phyloP scores from a whole-genome alignment of 345 rosid genomes.

The Lagerstroemia speciosa region DNA sequence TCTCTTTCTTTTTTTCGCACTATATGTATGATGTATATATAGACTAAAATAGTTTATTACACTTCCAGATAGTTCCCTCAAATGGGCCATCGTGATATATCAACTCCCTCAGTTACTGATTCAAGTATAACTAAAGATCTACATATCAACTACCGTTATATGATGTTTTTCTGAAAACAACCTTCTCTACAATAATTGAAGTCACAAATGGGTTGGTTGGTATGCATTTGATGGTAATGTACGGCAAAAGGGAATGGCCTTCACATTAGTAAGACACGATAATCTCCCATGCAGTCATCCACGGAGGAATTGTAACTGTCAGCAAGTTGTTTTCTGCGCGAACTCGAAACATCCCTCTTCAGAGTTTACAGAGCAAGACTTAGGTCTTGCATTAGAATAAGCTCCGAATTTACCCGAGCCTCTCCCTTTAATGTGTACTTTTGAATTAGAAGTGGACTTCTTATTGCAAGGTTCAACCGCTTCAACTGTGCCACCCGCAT shows the following conservation, averaged over 20 bases:
- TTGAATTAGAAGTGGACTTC: conserved; percentile 8
- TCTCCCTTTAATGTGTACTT: conserved; percentile 28
- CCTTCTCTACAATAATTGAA: too few relatives aligned
- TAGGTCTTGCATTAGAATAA: conserved; percentile 34
- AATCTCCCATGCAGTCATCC: conserved; percentile 25
- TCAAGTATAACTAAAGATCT: too few relatives aligned
- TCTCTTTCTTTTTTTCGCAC: too few relatives aligned
- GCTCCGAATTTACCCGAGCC: conserved; percentile 38
- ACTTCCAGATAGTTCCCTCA: too few relatives aligned
- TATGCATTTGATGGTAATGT: too few relatives aligned
- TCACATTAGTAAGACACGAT: conserved; percentile 20
- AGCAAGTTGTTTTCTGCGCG: conserved; percentile 25
- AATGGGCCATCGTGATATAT: too few relatives aligned
- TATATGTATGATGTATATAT: too few relatives aligned
- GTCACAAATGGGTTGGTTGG: too few relatives aligned
- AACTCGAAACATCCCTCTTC: conserved; percentile 12
- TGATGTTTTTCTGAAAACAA: too few relatives aligned
- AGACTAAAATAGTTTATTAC: too few relatives aligned
- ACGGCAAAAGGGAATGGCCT: not conserved
- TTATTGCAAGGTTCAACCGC: conserved; percentile 11
- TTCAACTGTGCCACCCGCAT: conserved; percentile 41
- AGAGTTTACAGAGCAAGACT: conserved; percentile 21
- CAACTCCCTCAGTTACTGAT: too few relatives aligned
- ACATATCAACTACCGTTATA: too few relatives aligned
- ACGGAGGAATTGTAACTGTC: conserved; percentile 20